Evolutionary conservation across 805 yeast genomes (phyloP).

Genomic region (Zygosaccharomyces pseudorouxii): DNA sequence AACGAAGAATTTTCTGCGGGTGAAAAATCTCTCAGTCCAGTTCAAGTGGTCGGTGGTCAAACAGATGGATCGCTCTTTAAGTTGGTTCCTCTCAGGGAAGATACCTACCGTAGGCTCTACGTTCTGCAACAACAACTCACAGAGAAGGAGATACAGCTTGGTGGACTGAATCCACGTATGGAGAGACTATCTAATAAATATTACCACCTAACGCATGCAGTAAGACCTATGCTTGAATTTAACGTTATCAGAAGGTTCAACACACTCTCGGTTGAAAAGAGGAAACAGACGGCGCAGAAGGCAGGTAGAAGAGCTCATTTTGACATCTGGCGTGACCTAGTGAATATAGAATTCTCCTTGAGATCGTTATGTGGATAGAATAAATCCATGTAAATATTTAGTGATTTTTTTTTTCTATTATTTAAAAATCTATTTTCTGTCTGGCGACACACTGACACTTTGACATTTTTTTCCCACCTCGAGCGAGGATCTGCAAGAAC

Average conservation of each 20-base stretch:
- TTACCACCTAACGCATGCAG: constrained; percentile 36
- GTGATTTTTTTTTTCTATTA: not conserved
- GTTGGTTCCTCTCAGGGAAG: constrained; percentile 70
- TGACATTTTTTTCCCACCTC: not conserved
- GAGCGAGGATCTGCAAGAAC: not conserved
- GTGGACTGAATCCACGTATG: constrained; percentile 78
- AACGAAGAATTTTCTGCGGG: constrained; percentile 31
- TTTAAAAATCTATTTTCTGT: not conserved
- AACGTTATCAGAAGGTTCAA: constrained; percentile 52
- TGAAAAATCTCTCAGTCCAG: constrained; percentile 33
- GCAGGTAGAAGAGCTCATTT: constrained; percentile 53
- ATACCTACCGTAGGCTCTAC: constrained; percentile 72
- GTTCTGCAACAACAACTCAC: constrained; percentile 81
- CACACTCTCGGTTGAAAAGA: constrained; percentile 52
- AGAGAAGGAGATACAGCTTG: constrained; percentile 66
- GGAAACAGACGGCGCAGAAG: constrained; percentile 49
- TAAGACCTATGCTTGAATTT: constrained; percentile 63
- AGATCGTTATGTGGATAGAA: constrained; percentile 19
- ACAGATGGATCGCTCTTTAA: constrained; percentile 75
- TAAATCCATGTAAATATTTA: not conserved
- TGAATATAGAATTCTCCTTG: constrained; percentile 47
- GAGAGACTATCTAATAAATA: constrained; percentile 45
- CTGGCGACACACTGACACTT: constrained; percentile 2
- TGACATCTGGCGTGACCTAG: constrained; percentile 65
- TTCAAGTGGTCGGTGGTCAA: constrained; percentile 66